Evolutionary conservation across 1,284 basidiomycete genomes (phyloP).

Genomic region (Vanrija humicola): DNA sequence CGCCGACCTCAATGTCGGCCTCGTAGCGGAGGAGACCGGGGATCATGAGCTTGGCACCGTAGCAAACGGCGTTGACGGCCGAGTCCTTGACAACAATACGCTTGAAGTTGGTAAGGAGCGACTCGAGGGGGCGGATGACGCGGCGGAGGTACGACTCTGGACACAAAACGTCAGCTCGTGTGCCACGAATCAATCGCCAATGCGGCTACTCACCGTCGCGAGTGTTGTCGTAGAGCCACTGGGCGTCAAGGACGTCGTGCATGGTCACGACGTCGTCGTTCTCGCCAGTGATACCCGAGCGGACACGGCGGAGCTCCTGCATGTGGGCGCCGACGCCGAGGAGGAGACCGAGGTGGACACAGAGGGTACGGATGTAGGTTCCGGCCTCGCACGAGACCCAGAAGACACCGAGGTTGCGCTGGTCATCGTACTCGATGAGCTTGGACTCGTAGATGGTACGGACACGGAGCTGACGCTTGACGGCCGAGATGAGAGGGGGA

Average conservation of each 20-base stretch:
- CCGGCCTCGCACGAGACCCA: conserved; percentile 99
- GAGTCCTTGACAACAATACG: conserved; percentile 99
- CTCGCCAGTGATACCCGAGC: conserved; percentile 94
- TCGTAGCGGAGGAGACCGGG: conserved; percentile 97
- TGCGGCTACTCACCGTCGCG: conserved; percentile 69
- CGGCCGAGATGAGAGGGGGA: conserved; percentile 96
- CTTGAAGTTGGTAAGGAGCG: conserved; percentile 92
- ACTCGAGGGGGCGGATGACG: conserved; percentile 91
- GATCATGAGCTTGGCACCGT: conserved; percentile 99
- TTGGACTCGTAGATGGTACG: conserved; percentile 97
- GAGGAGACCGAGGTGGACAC: conserved; percentile 92
- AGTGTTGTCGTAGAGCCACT: conserved; percentile 99
- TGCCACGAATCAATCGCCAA: background rate
- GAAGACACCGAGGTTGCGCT: conserved; percentile 94
- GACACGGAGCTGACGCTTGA: conserved; percentile 96
- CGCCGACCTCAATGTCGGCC: conserved; percentile 88
- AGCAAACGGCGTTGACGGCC: conserved; percentile 98
- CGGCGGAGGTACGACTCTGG: conserved; percentile 93
- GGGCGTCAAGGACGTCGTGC: conserved; percentile 99
- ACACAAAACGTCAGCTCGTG: background rate
- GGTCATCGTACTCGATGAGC: conserved; percentile 95
- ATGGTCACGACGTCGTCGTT: conserved; percentile 99
- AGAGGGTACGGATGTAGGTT: conserved; percentile 93
- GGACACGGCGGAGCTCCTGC: conserved; percentile 94
- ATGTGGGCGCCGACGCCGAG: conserved; percentile 98